A percentile compares a stretch with the other conserved stretches of the same genome.
Conservation (phyloP, 306 rosid species). For the Dryas drummondii region DNA sequence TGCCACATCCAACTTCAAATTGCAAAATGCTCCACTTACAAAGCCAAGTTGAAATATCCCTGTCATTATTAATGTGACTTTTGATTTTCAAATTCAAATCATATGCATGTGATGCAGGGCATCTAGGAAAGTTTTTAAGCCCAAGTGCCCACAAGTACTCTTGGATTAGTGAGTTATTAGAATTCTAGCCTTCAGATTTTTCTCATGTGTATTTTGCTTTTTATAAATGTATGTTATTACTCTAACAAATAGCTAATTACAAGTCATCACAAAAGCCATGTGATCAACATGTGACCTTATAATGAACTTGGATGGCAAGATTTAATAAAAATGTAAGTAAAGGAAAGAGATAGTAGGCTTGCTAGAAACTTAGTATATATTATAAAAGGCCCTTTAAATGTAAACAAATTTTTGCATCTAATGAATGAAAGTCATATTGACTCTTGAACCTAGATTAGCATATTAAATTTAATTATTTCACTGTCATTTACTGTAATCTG, state of each 20-base stretch:
- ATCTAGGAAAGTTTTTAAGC: neutral
- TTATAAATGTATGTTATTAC: neutral
- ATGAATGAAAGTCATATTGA: no score
- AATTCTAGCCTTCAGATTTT: neutral
- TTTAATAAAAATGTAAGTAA: neutral
- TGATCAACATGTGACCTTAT: neutral
- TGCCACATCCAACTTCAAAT: neutral
- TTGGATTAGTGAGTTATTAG: neutral
- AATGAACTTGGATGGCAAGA: neutral
- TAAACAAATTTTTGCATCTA: no score
- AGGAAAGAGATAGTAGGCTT: no score
- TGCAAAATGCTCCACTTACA: constrained; percentile 12
- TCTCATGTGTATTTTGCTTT: neutral
- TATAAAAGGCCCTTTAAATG: no score
- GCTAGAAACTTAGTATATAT: no score
- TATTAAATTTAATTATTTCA: no score
- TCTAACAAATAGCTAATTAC: neutral
- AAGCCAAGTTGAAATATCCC: neutral
- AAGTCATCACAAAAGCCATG: neutral
- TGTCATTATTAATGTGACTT: neutral
- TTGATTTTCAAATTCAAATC: constrained; percentile 1
- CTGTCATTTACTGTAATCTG: no score
- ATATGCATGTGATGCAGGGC: neutral
- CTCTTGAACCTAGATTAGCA: no score
- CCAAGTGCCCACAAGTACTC: neutral